Evolutionary conservation across 73 alveolate genomes (phyloP).

Genomic region (Blepharisma stoltei): DNA sequence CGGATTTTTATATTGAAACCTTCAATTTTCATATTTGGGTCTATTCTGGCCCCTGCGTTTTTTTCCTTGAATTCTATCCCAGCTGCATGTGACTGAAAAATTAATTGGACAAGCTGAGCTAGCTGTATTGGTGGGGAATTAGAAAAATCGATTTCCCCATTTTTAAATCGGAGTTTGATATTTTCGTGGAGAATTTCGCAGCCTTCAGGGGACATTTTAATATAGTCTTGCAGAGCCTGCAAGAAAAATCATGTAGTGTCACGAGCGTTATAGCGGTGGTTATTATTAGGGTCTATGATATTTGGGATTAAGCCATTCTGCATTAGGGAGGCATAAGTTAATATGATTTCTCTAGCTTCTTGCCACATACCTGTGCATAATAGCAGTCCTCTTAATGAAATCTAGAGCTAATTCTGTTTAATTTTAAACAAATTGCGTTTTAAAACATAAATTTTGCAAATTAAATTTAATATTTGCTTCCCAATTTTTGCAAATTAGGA

Average conservation of each 20-base stretch:
- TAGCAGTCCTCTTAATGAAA: constrained; percentile 91
- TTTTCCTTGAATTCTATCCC: constrained; percentile 93
- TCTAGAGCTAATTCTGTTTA: too few relatives aligned
- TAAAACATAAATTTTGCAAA: too few relatives aligned
- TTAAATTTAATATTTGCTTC: too few relatives aligned
- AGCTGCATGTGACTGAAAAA: constrained; percentile 49
- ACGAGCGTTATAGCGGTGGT: constrained; percentile 93
- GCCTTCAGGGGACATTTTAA: constrained; percentile 24
- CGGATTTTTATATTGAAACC: constrained; percentile 90
- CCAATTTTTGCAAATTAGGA: too few relatives aligned
- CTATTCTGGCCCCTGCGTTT: constrained; percentile 95
- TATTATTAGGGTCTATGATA: constrained; percentile 70
- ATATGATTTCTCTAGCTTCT: constrained; percentile 85
- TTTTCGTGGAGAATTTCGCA: not conserved
- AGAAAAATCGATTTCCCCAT: not conserved
- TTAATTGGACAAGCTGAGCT: constrained; percentile 24
- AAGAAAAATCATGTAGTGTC: constrained; percentile 92
- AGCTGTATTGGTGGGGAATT: too few relatives aligned
- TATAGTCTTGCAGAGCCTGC: not conserved
- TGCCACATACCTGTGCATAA: constrained; percentile 67
- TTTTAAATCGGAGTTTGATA: not conserved
- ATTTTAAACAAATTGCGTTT: too few relatives aligned
- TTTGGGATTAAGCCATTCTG: constrained; percentile 98
- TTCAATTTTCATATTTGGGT: constrained; percentile 84
- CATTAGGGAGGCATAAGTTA: constrained; percentile 84